Evolutionary conservation across 2,329 filamentous ascomycete species (phyloP).

Genomic region (Xylariaceae sp.): DNA sequence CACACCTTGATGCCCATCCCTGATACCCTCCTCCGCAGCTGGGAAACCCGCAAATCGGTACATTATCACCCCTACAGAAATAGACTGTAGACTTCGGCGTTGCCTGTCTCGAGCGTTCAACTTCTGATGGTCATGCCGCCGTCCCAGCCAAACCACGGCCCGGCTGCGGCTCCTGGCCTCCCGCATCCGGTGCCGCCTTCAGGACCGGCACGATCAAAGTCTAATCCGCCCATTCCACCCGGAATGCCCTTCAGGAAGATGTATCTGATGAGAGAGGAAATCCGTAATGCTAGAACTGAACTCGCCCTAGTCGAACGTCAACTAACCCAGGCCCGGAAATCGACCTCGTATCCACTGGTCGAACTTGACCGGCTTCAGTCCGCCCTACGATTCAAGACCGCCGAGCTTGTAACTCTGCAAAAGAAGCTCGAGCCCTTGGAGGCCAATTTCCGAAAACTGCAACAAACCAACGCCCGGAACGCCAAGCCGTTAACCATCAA

Average conservation of each 20-base stretch:
- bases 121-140: not conserved
- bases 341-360: not conserved
- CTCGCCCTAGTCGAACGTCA: not conserved
- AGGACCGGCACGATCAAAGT: not conserved
- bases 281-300: not conserved
- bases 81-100: not conserved
- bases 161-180: not conserved
- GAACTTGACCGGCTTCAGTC: not conserved
- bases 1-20: not conserved
- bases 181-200: too few species aligned
- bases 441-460: constrained; percentile 2
- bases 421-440: constrained; percentile 5
- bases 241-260: constrained; percentile 10
- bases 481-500: not conserved
- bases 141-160: not conserved
- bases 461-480: not conserved
- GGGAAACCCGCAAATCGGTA: not conserved
- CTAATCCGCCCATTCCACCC: not conserved
- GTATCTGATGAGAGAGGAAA: not conserved
- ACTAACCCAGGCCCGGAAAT: not conserved
- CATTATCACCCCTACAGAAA: not conserved
- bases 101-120: not conserved
- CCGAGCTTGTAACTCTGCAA: not conserved
- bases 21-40: not conserved
- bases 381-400: not conserved